Percentiles rank a stretch among this genome's conserved stretches.
phyloP scores from a whole-genome alignment of 2,329 filamentous ascomycete species.

The Alternaria gaisen region DNA sequence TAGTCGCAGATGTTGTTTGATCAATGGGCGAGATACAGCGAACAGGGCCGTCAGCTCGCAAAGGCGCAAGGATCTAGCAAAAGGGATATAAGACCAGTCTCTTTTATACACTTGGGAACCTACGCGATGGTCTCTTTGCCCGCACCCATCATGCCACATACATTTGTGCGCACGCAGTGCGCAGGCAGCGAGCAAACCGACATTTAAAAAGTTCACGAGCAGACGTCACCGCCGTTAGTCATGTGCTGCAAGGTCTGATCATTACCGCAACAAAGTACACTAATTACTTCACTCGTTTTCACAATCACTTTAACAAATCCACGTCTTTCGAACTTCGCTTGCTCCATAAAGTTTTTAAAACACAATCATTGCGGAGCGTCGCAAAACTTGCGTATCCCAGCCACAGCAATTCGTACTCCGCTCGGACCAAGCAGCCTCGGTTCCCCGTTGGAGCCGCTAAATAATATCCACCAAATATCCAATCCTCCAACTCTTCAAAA shows the following conservation, averaged over 20 bases:
- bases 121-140: neutral
- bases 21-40: neutral
- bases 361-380: neutral
- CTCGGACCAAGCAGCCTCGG: constrained; percentile 35
- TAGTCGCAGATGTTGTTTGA: neutral
- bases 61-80: neutral
- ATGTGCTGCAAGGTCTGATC: constrained; percentile 12
- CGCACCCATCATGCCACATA: neutral
- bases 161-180: neutral
- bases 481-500: constrained; percentile 26
- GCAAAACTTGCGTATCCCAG: constrained; percentile 9
- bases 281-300: neutral
- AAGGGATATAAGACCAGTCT: neutral
- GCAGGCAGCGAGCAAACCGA: neutral
- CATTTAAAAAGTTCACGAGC: neutral
- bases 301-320: neutral
- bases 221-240: constrained; percentile 8
- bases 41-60: neutral
- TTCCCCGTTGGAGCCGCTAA: constrained; percentile 21
- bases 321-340: neutral
- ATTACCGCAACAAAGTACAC: constrained; percentile 1
- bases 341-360: neutral
- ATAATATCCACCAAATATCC: constrained; percentile 29
- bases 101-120: neutral
- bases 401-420: constrained; percentile 7